Evolutionary conservation across 1,284 basidiomycete species (phyloP).

Genomic region (Malassezia globosa): DNA sequence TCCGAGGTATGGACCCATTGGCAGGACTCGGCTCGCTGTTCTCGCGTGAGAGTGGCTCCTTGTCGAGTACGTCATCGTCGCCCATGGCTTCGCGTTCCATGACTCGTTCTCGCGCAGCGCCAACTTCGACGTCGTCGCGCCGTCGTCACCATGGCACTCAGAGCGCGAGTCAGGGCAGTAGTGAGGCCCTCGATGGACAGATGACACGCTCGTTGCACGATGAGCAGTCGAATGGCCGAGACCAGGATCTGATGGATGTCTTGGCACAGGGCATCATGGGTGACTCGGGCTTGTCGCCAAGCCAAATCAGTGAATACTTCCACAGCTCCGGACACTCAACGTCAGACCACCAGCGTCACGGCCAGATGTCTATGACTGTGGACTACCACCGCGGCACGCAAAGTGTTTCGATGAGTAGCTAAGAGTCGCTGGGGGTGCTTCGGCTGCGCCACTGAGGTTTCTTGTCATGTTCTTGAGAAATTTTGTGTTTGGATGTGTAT

Average conservation of each 20-base stretch:
- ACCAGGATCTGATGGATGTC: not conserved
- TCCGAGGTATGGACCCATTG: conserved; percentile 3
- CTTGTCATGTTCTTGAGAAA: too few species aligned
- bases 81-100: not conserved
- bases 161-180: not conserved
- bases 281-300: conserved; percentile 12
- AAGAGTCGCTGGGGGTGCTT: not conserved
- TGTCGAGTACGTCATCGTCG: not conserved
- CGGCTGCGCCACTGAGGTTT: too few species aligned
- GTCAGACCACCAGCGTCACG: not conserved
- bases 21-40: not conserved
- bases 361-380: conserved; percentile 7
- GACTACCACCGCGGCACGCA: conserved; percentile 1
- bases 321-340: not conserved
- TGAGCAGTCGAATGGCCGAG: not conserved
- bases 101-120: conserved; percentile 1
- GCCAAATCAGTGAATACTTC: conserved; percentile 14
- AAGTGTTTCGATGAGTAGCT: conserved; percentile 13
- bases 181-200: not conserved
- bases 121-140: not conserved
- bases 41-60: not conserved
- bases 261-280: conserved; percentile 13
- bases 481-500: not conserved
- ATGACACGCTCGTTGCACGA: not conserved
- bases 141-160: conserved; percentile 1